These are phyloP conservation scores for Cocos nucifera DNA, from an alignment of 176 grass and related monocot genomes.

Conservation along the genomic window DNA sequence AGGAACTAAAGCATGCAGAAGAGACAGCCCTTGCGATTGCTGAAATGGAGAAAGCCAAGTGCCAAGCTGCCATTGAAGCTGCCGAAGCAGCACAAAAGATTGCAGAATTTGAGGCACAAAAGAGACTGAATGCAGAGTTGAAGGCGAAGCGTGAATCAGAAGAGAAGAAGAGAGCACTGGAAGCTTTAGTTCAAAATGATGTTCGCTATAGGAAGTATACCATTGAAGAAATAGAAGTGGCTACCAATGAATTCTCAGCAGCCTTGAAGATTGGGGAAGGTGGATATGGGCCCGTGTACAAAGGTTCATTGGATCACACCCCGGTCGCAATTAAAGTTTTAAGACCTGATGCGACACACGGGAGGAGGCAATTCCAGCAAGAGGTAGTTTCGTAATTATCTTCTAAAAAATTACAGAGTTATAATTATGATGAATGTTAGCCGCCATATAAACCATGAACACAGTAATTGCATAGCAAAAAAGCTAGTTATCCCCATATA, in stretches of 20 bases:
- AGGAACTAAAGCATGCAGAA: conserved; percentile 59
- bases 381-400: conserved; percentile 37
- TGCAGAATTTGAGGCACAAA: conserved; percentile 68
- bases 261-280: conserved; percentile 90
- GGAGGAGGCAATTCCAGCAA: conserved; percentile 94
- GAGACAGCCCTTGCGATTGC: conserved; percentile 71
- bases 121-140: conserved; percentile 66
- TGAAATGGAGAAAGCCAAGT: conserved; percentile 81
- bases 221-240: conserved; percentile 84
- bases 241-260: conserved; percentile 57
- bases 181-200: conserved; percentile 40
- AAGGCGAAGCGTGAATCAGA: conserved; percentile 55
- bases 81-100: conserved; percentile 73
- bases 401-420: no score
- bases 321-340: conserved; percentile 84
- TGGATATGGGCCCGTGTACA: conserved; percentile 88
- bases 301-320: conserved; percentile 73
- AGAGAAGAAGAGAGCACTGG: conserved; percentile 50
- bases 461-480: no score
- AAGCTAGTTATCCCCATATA: no score
- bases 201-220: conserved; percentile 70
- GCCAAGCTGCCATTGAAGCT: conserved; percentile 77
- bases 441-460: no score
- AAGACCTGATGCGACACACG: conserved; percentile 78
- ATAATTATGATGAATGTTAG: no score